Evolutionary conservation across 306 rosid genomes (phyloP), one percentile per base, ranked within the genome.

Genomic region (Trifolium subterraneum): DNA sequence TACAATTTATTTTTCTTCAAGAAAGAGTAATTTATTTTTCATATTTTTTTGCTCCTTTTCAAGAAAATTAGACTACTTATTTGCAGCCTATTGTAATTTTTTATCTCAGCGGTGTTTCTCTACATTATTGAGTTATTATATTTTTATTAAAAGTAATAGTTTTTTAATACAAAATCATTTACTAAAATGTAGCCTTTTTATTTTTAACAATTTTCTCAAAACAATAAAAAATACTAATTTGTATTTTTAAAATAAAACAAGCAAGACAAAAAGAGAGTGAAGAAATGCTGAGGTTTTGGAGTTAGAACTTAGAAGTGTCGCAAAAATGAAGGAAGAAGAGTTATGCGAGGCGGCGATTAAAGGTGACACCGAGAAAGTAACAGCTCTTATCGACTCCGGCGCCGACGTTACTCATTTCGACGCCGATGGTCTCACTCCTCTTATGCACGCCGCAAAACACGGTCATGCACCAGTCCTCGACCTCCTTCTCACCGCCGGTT

Each of bases 381-480:
- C 54, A 42, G 14, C 79, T 78, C 72, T 92, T 5, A 66, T 87
- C 16, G 90, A 81, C 1, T 78, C 90, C 62, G 97, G 97, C 38
- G 90, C 87, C 19, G 92, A 88, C 61, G 90, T 85, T 0, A 77
- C 90, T 13, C 44, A 39, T 50, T 95, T 92, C 79, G 92, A 95
- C 80, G 75, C 35, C 42, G 86, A 87, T 0, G 99, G 98, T 56
- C 82, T 92, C 27, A 85, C 82, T 79, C 97, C 98, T 72, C 92
- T 92, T 10, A 92, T 92, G 98, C 90, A 92, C 84, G 96, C 97
- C 1, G 88, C 99, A 64, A 87, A 95, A 72, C 83, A 78, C 12
- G 97, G 96, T 72, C 93, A 95, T 64, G 88, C 93, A 76, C 47
- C 68, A 25, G 74, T 73, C 45, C 69, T 90, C 62, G 80, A 78